Conservation (phyloP, 2,329 filamentous ascomycete species). For the Alternaria postmessia region DNA sequence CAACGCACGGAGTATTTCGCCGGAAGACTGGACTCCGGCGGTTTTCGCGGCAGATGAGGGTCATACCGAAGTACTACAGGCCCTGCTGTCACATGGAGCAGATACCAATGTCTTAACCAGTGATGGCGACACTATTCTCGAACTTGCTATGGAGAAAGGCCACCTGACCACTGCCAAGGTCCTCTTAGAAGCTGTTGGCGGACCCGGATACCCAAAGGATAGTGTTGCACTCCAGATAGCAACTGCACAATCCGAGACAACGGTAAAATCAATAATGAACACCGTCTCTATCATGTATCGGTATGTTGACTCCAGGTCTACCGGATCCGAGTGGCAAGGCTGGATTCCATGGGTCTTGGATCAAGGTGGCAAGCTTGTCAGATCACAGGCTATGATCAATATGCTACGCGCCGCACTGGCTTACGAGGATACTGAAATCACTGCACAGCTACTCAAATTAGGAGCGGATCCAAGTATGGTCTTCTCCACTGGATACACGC, state of each 20-base stretch:
- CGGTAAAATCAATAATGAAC: conserved; percentile 20
- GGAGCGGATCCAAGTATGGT: conserved; percentile 24
- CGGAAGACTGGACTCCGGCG: conserved; percentile 20
- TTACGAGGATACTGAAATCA: conserved; percentile 16
- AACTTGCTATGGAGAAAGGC: conserved; percentile 22
- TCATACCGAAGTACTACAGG: conserved; percentile 19
- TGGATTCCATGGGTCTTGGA: conserved; percentile 35
- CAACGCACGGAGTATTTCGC: conserved; percentile 14
- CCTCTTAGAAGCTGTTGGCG: conserved; percentile 28
- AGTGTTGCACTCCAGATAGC: conserved; percentile 33
- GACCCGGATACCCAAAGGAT: conserved; percentile 23
- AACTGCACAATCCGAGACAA: conserved; percentile 14
- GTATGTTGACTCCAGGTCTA: conserved; percentile 4
- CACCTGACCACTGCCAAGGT: conserved; percentile 14
- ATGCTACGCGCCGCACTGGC: conserved; percentile 26
- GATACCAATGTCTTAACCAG: conserved; percentile 9
- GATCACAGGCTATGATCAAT: conserved; percentile 18
- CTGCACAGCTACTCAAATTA: conserved; percentile 19
- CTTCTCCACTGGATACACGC: conserved; percentile 21
- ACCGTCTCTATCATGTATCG: conserved; percentile 23
- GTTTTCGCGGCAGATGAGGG: conserved; percentile 25
- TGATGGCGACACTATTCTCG: conserved; percentile 17
- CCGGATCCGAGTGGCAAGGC: neutral
- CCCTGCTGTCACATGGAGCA: conserved; percentile 20
- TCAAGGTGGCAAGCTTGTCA: conserved; percentile 27